Conservation (phyloP, 108 stramenopile species). For the Nitzschia sp. region DNA sequence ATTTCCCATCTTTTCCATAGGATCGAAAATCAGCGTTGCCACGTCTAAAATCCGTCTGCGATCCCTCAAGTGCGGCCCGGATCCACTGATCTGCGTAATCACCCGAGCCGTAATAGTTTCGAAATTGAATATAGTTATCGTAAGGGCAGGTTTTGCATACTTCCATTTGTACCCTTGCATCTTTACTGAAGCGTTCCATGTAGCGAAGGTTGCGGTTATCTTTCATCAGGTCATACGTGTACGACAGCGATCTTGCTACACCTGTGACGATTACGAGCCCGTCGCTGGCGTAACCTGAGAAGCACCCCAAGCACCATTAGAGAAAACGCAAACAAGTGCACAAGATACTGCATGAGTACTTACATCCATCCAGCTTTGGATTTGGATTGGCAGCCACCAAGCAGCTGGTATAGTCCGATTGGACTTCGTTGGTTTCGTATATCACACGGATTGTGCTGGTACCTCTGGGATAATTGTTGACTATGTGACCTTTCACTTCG, state of each 20-base stretch:
- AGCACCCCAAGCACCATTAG: not conserved
- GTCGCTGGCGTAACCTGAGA: conserved; percentile 10
- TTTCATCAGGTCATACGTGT: conserved; percentile 37
- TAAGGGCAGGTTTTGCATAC: conserved; percentile 45
- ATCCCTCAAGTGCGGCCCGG: conserved; percentile 50
- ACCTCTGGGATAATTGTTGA: conserved; percentile 30
- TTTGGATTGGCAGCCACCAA: conserved; percentile 62
- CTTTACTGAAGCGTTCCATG: conserved; percentile 53
- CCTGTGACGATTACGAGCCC: conserved; percentile 29
- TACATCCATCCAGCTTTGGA: conserved; percentile 37
- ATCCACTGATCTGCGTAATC: conserved; percentile 77
- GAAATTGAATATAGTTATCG: conserved; percentile 49
- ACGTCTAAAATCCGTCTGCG: conserved; percentile 43
- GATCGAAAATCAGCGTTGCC: conserved; percentile 51
- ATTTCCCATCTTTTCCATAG: conserved; percentile 20
- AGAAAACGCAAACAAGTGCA: not conserved
- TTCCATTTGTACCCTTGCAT: conserved; percentile 39
- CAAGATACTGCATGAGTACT: not conserved
- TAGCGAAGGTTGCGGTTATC: conserved; percentile 61
- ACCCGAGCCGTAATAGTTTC: conserved; percentile 61
- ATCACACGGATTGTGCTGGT: conserved; percentile 38
- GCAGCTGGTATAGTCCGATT: conserved; percentile 53
- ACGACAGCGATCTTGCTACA: not conserved
- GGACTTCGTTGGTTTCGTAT: conserved; percentile 54
- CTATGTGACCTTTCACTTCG: conserved; percentile 42